Base-by-base conservation (phyloP, 805 yeast species). In the Wickerhamomyces kurtzmanii region DNA sequence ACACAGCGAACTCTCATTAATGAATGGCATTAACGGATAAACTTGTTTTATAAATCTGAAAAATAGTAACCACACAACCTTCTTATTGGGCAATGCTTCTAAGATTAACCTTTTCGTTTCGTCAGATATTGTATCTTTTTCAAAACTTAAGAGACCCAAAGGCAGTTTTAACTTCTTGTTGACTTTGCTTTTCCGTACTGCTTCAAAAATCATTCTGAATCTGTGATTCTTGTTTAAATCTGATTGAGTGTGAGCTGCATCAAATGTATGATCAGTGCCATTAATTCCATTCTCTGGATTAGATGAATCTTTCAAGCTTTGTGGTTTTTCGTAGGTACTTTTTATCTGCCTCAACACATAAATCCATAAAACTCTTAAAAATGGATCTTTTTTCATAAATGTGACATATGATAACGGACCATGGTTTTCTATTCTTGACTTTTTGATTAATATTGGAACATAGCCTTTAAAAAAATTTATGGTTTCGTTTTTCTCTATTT, bases 331-430 rank as follows among this genome's bases (percentile, higher is more conserved):
- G n/a, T n/a, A n/a, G n/a, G n/a, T n/a, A n/a, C n/a, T n/a, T n/a
- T n/a, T 33, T 39, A 23, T 41, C 21, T 27, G 23, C 21, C 35
- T 37, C 45, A 45, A 44, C 11, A 45, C 23, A 23, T 35, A 31
- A 14, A 38, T 13, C 74, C 52, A 57, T n/a, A 59, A 34, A 3
- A 57, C 48, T 12, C 43, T 39, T 31, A 57, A 24, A 40, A 51
- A 52, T 25, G 51, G 53, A 46, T 74, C 81, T 36, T 59, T 68
- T 30, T 59, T 57, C 29, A 71, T 46, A 15, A 66, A 31, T 0
- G 77, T 48, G 4, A 64, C 37, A 64, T 73, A 65, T 1, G 75
- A 47, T 20, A 70, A 55, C 0, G 78, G 72, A 1, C 78, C 80
- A 45, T 59, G 64, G 38, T 62, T 61, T 33, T 58, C 56, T 18